These are phyloP conservation scores for Agapanthus africanus DNA, from an alignment of 106 monocot species.

Conservation along the genomic window DNA sequence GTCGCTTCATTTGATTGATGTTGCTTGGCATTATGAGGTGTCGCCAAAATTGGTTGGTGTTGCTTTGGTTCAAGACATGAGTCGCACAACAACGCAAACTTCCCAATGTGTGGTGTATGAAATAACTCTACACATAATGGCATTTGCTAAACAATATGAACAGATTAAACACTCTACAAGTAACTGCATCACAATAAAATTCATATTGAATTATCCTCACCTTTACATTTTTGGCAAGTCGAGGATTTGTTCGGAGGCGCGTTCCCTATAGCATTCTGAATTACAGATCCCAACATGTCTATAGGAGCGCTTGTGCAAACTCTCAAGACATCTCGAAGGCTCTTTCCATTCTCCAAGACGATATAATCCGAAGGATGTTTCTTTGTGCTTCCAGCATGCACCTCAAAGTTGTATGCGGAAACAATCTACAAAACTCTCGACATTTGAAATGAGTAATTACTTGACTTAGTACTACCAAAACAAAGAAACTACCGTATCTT, in stretches of 20 bases:
- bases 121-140: conserved; percentile 23
- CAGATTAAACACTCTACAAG: not conserved
- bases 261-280: conserved; percentile 53
- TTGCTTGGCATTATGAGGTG: too few relatives aligned
- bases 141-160: conserved; percentile 4
- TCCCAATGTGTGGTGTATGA: conserved; percentile 24
- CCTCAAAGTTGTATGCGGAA: conserved; percentile 74
- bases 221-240: conserved; percentile 42
- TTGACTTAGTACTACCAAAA: conserved; percentile 3
- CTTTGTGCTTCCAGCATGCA: conserved; percentile 88
- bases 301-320: conserved; percentile 53
- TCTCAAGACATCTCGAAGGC: conserved; percentile 66
- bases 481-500: not conserved
- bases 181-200: not conserved
- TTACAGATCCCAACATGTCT: conserved; percentile 58
- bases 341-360: conserved; percentile 75
- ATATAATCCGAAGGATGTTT: conserved; percentile 94
- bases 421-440: conserved; percentile 41
- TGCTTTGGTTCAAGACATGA: conserved; percentile 33
- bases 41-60: conserved; percentile 5
- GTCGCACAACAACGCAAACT: conserved; percentile 50
- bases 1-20: too few relatives aligned
- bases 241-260: conserved; percentile 17
- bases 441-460: not conserved
- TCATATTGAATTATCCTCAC: conserved; percentile 8